Evolutionary conservation across 345 rosid genomes (phyloP), one percentile per base, ranked within the genome.

Genomic region (Citropsis articulata): DNA sequence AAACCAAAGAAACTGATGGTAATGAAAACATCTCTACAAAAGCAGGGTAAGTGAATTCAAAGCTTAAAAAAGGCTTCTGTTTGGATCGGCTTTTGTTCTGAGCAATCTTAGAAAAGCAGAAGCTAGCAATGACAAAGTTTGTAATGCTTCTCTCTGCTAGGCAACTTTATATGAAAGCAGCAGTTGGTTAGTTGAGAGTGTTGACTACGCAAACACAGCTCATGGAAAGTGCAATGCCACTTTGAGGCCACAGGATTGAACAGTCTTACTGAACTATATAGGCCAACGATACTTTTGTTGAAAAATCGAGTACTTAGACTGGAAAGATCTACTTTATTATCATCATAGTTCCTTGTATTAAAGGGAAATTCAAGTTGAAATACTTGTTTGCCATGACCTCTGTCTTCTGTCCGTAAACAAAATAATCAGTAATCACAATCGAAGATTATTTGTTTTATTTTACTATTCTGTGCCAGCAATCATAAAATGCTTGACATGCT

Each of bases 11-110:
- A 82, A 79, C 42, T 63, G 81, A 66, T 38, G 48, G 66, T 45
- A 63, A 80, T 45, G 13, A 45, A 78, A 80, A 56, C 91, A 89
- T 90, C 74, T 77, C 66, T 68, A n/a, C 56, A 69, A 81, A 70
- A 72, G 78, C 72, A 50, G 83, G 62, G 75, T 55, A 60, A 22
- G 63, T 25, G 27, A 63, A 63, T 66, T 45, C 19, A 38, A 66
- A 31, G 42, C 72, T 62, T 77, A 36, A 28, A 45, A 79, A 45
- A 27, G 59, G 19, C 61, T 68, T 77, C 59, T 73, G 31, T 31
- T 18, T 13, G 65, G 71, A 76, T 66, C 57, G 35, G 56, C 45
- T 40, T 70, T 21, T 59, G 8, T 38, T 60, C 63, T 65, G 7
- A 33, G n/a, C 48, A 21, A 65, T 48, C 53, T 50, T 35, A 14